phyloP scores from a whole-genome alignment of 345 rosid genomes.

The Gossypium australe region DNA sequence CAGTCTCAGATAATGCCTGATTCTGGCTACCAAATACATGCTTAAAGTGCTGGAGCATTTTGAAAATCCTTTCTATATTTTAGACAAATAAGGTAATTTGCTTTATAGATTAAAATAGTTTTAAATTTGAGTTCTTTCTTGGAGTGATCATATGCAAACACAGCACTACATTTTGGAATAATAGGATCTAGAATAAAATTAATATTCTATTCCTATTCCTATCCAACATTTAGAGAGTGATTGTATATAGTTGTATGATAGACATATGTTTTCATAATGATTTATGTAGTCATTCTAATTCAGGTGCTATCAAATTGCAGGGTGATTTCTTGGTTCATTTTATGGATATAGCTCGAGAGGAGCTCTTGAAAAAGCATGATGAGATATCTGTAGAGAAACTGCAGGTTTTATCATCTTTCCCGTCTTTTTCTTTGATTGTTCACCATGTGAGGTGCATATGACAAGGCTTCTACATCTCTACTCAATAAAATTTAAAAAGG shows the following conservation, averaged over 20 bases:
- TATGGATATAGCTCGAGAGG: slow-evolving; percentile 96
- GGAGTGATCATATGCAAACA: background rate
- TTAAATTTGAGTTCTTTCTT: background rate
- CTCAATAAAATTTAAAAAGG: background rate
- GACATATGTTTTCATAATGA: background rate
- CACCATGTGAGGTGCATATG: slow-evolving; percentile 9
- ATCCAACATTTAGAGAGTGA: background rate
- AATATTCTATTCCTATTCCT: background rate
- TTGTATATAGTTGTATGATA: background rate
- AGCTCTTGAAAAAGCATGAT: slow-evolving; percentile 69
- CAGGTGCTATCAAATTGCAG: slow-evolving; percentile 30
- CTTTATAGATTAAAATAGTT: background rate
- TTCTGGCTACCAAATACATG: background rate
- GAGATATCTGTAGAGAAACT: slow-evolving; percentile 87
- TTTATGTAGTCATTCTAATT: slow-evolving; percentile 13
- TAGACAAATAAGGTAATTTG: too few species aligned
- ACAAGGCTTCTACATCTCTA: slow-evolving; percentile 5
- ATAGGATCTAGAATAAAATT: background rate
- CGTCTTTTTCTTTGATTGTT: background rate
- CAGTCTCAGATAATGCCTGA: background rate
- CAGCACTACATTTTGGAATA: background rate
- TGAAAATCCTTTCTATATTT: too few species aligned
- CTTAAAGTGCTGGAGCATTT: too few species aligned
- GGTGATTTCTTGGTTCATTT: slow-evolving; percentile 98
- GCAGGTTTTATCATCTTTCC: slow-evolving; percentile 43